These are phyloP conservation scores for Bryoerythrophyllum caledonicum DNA, from an alignment of 225 moss, liverwort and hornwort species.

Conservation along the genomic window DNA sequence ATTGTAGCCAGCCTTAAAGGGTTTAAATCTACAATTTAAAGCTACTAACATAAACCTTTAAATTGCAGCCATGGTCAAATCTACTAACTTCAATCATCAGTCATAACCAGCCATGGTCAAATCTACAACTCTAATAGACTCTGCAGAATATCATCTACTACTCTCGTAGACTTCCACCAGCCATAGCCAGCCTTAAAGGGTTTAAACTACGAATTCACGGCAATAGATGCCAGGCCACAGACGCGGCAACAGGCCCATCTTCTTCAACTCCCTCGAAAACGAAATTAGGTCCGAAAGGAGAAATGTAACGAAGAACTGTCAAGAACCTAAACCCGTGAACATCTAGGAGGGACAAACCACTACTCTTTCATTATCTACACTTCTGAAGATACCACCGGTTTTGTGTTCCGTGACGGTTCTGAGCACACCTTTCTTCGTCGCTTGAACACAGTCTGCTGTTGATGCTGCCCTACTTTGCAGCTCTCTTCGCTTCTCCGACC, in stretches of 20 bases:
- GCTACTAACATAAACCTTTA: too few species aligned
- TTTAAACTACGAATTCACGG: too few species aligned
- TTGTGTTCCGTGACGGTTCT: neutral
- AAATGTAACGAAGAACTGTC: neutral
- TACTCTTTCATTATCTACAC: neutral
- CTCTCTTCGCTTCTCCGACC: neutral
- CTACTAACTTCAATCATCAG: too few species aligned
- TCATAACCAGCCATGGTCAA: too few species aligned
- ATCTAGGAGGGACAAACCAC: neutral
- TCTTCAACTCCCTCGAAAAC: neutral
- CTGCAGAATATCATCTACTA: too few species aligned
- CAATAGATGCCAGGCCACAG: neutral
- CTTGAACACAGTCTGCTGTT: neutral
- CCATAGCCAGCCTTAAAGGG: too few species aligned
- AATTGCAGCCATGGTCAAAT: too few species aligned
- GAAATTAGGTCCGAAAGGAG: neutral
- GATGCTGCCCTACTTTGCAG: neutral
- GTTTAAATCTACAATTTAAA: too few species aligned
- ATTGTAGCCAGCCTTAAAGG: too few species aligned
- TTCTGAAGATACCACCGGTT: neutral
- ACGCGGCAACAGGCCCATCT: constrained; percentile 6
- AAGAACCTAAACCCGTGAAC: neutral
- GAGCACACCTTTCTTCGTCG: neutral
- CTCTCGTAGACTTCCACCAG: too few species aligned
- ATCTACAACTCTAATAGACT: too few species aligned